Evolutionary conservation across 805 yeast genomes (phyloP), one percentile per base, ranked within the genome.

Genomic region (Komagataella phaffii): DNA sequence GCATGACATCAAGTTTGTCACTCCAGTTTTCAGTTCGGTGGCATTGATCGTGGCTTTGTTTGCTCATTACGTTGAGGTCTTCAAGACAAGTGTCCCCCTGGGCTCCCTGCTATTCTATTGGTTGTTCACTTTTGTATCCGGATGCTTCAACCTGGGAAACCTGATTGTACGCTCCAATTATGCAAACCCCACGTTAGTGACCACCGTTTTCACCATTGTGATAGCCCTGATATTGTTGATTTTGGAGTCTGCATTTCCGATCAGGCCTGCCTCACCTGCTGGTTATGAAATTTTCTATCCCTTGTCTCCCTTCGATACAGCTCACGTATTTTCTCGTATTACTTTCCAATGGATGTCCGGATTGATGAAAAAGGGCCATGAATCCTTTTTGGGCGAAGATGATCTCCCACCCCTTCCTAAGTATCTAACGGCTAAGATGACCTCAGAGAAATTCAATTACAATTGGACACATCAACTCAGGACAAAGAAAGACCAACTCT

Each of bases 351-450:
- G 85, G 85, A 72, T 81, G 76, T 74, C 79, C 3, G 76, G 75
- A 1, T 67, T 81, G 57, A 79, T 81, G 79, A 70, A 62, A 53
- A 70, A 66, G 54, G 83, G 82, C 44, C 76, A 70, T 58, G 55
- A 57, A 18, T 76, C 71, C 53, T 78, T 59, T 55, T 64, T 81
- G 56, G 65, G 60, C 63, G 57, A 63, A 55, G 65, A 69, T 2
- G 97, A 91, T 65, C 76, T 91, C 54, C 96, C 96, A 17, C 75
- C 78, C 17, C 75, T 93, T 50, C 96, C 98, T 10, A 64, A 67
- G 1, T 76, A 75, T 44, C 77, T 87, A 57, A 79, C 76, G 52
- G 73, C 96, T 7, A 67, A 68, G 19, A 64, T 64, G 36, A 73
- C 83, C 17, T 67, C 83, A 6, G 63, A 70, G 5, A 64, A 61